A percentile compares a stretch with the other conserved stretches of the same genome.
Conservation (phyloP, 75 land plant species). For the Larix kaempferi region DNA sequence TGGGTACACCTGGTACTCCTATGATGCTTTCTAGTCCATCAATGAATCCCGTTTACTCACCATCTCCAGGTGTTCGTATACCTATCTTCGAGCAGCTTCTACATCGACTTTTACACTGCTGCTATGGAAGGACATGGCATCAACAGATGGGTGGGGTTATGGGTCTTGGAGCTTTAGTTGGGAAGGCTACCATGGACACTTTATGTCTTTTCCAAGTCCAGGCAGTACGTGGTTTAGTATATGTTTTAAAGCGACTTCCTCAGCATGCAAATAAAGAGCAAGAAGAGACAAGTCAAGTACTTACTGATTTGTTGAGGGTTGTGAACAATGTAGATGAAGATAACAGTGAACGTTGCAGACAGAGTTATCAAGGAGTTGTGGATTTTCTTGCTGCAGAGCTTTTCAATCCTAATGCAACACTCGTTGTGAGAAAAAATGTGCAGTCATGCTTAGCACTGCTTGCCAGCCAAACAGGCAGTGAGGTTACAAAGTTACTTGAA, state of each 20-base stretch:
- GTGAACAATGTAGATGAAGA: conserved; percentile 99
- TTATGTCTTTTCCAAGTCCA: conserved; percentile 85
- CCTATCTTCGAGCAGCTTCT: conserved; percentile 98
- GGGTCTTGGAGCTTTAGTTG: conserved; percentile 99
- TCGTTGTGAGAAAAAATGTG: conserved; percentile 85
- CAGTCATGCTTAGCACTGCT: conserved; percentile 94
- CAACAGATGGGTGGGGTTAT: conserved; percentile 99
- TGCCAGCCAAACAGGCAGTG: conserved; percentile 98
- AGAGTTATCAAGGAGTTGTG: conserved; percentile 95
- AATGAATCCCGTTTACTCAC: conserved; percentile 94
- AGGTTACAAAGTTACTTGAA: conserved; percentile 96
- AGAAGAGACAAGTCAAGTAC: conserved; percentile 96
- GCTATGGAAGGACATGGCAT: conserved; percentile 99
- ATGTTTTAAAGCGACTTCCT: conserved; percentile 91
- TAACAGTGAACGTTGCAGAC: conserved; percentile 80
- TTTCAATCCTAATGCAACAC: conserved; percentile 92
- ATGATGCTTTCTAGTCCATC: conserved; percentile 99
- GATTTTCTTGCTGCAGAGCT: conserved; percentile 91
- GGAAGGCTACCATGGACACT: conserved; percentile 94
- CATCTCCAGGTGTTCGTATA: conserved; percentile 93
- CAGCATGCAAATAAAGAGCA: conserved; percentile 95
- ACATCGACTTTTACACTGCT: conserved; percentile 94
- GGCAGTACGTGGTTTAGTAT: conserved; percentile 84
- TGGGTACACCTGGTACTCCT: conserved; percentile 88
- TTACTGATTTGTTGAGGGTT: conserved; percentile 92